Percentiles rank a stretch among this genome's conserved stretches.
phyloP scores from a whole-genome alignment of 208 protist species.

The Naegleria gruberi region DNA sequence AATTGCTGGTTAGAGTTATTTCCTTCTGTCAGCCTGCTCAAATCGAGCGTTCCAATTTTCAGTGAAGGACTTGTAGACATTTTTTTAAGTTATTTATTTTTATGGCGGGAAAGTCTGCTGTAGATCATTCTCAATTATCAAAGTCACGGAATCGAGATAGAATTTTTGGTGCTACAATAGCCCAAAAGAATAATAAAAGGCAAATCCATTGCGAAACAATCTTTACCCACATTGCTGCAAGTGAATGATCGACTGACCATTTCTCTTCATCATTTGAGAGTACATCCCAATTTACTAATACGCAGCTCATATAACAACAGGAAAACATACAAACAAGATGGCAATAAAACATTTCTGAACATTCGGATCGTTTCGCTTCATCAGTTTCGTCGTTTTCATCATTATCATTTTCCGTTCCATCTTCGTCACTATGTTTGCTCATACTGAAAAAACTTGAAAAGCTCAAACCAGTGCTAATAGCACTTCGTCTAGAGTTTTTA shows the following conservation, averaged over 20 bases:
- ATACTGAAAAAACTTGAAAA: neutral
- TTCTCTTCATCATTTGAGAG: neutral
- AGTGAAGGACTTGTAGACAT: too few relatives aligned
- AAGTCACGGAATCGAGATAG: neutral
- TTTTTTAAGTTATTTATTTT: too few relatives aligned
- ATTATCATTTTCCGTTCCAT: neutral
- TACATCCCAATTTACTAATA: neutral
- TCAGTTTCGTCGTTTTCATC: neutral
- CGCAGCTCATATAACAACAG: neutral
- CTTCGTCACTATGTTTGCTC: neutral
- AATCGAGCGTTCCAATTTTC: too few relatives aligned
- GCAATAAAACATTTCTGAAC: neutral
- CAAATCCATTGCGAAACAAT: neutral
- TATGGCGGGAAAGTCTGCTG: neutral
- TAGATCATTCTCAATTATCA: neutral
- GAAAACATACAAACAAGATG: neutral
- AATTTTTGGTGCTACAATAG: neutral
- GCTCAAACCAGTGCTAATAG: neutral
- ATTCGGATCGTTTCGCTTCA: neutral
- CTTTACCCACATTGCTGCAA: constrained; percentile 1
- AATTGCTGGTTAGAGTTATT: too few relatives aligned
- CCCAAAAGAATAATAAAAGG: neutral
- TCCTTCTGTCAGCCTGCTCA: too few relatives aligned
- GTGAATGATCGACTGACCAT: neutral
- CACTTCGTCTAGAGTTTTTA: neutral